Evolutionary conservation across 805 yeast genomes (phyloP).

Genomic region (Ogataea corticis): DNA sequence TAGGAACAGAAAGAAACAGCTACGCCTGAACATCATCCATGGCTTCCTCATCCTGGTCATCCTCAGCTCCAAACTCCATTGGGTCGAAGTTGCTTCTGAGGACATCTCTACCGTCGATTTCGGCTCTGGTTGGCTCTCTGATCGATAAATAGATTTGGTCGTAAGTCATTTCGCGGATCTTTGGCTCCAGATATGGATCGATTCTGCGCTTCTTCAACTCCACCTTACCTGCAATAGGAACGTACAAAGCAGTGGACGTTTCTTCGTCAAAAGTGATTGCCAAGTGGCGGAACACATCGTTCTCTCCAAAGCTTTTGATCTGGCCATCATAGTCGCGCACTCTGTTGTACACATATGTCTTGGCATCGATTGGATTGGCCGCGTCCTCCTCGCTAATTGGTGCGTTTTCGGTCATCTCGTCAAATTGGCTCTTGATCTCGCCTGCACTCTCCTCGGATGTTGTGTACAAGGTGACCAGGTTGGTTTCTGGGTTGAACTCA

Average conservation of each 20-base stretch:
- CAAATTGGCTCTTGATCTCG: slow-evolving; percentile 42
- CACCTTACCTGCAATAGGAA: slow-evolving; percentile 74
- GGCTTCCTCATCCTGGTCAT: slow-evolving; percentile 47
- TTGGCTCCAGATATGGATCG: slow-evolving; percentile 54
- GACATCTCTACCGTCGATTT: slow-evolving; percentile 65
- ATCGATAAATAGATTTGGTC: slow-evolving; percentile 63
- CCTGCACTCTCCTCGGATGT: slow-evolving; percentile 46
- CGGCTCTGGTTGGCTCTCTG: slow-evolving; percentile 73
- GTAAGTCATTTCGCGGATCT: slow-evolving; percentile 54
- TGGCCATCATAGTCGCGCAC: slow-evolving; percentile 80
- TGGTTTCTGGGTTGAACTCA: slow-evolving; percentile 60
- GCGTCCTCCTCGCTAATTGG: slow-evolving; percentile 49
- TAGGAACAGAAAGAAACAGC: too few relatives aligned
- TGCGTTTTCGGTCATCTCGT: slow-evolving; percentile 50
- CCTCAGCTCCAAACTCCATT: slow-evolving; percentile 70
- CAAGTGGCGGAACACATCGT: slow-evolving; percentile 58
- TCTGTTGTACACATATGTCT: slow-evolving; percentile 58
- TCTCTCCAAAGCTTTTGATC: slow-evolving; percentile 42
- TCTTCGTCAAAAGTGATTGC: slow-evolving; percentile 62
- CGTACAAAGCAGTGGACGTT: slow-evolving; percentile 63
- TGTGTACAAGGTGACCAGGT: slow-evolving; percentile 72
- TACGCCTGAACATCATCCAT: slow-evolving; percentile 6
- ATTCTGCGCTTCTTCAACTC: slow-evolving; percentile 86
- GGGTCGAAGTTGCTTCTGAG: slow-evolving; percentile 74
- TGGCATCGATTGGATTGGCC: slow-evolving; percentile 36